A percentile compares a stretch with the other conserved stretches of the same genome.
These are phyloP conservation scores for Glycine tomentella DNA, from an alignment of 306 rosid genomes.

Conservation along the genomic window DNA sequence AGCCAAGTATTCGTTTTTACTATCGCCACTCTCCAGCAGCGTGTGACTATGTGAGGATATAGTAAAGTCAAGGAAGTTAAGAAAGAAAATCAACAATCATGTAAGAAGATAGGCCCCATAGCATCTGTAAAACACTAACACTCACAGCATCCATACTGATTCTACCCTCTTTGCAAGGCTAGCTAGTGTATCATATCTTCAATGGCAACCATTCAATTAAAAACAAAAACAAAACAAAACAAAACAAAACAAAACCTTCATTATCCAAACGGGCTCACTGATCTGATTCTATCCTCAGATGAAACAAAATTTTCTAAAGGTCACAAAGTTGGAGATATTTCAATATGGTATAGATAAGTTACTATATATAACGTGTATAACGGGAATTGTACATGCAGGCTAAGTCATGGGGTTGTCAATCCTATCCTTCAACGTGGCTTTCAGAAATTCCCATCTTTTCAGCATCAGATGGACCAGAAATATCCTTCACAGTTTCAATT, in stretches of 20 bases:
- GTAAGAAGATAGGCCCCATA: conserved; percentile 42
- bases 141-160: conserved; percentile 3
- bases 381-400: conserved; percentile 43
- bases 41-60: not conserved
- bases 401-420: conserved; percentile 42
- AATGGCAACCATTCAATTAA: conserved; percentile 34
- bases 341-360: conserved; percentile 50
- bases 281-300: conserved; percentile 50
- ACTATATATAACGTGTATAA: conserved; percentile 44
- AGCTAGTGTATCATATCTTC: conserved; percentile 45
- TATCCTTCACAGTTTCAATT: conserved; percentile 73
- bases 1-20: conserved; percentile 41
- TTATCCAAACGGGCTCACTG: conserved; percentile 49
- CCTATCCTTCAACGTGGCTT: conserved; percentile 60
- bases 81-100: conserved; percentile 48
- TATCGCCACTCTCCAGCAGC: conserved; percentile 42
- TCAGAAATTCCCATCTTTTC: conserved; percentile 55
- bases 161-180: conserved; percentile 42
- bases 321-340: conserved; percentile 50
- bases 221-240: not conserved
- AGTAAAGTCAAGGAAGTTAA: conserved; percentile 20
- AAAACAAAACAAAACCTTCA: conserved; percentile 37
- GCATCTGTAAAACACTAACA: conserved; percentile 61
- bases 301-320: conserved; percentile 39
- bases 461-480: conserved; percentile 57